A percentile compares a stretch with the other conserved stretches of the same genome.
Conservation (phyloP, 371 early-diverging fungal genomes). For the Synchytrium microbalum region DNA sequence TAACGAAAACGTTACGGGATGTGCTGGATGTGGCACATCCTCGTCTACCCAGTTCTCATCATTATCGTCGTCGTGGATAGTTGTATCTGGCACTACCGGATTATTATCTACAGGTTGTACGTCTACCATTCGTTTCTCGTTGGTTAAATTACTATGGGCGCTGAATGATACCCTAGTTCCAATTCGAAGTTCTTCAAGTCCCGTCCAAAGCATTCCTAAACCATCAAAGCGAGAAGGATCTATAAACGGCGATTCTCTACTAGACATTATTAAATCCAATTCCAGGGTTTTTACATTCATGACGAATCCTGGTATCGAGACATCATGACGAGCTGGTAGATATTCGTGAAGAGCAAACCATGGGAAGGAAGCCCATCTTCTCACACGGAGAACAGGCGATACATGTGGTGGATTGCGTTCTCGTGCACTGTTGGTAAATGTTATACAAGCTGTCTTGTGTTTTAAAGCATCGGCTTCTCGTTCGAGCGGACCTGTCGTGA, state of each 20-base stretch:
- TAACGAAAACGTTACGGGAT: no score
- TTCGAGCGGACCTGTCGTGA: not conserved
- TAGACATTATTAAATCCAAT: not conserved
- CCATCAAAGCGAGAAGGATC: not conserved
- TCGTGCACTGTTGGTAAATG: not conserved
- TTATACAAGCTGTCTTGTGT: not conserved
- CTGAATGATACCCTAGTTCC: not conserved
- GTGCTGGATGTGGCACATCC: not conserved
- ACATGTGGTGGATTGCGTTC: not conserved
- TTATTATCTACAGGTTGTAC: not conserved
- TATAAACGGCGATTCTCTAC: not conserved
- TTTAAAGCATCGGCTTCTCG: not conserved
- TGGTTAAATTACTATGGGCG: not conserved
- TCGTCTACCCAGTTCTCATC: not conserved
- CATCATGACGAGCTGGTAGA: not conserved
- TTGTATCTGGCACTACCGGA: not conserved
- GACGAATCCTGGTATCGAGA: not conserved
- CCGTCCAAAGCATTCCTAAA: not conserved
- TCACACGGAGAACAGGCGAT: not conserved
- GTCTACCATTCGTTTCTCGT: not conserved
- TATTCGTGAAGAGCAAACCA: not conserved
- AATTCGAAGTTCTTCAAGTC: not conserved
- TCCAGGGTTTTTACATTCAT: not conserved
- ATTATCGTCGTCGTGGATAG: no score
- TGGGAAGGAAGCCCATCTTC: not conserved